Evolutionary conservation across 2,329 filamentous ascomycete species (phyloP).

Genomic region (Rutstroemia sp.): DNA sequence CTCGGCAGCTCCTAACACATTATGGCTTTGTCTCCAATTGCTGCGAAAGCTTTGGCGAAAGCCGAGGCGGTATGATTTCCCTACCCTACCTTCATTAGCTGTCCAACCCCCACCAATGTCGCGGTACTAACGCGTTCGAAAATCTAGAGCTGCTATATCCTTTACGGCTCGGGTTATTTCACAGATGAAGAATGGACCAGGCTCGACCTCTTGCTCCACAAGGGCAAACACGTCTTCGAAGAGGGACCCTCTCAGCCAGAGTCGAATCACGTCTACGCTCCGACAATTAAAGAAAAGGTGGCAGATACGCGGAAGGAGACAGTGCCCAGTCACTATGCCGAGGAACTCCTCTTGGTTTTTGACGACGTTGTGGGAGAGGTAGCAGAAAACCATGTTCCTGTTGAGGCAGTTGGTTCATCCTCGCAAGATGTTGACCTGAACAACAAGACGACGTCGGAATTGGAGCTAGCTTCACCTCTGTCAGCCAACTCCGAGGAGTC

Average conservation of each 20-base stretch:
- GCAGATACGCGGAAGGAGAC: neutral
- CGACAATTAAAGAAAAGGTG: no score
- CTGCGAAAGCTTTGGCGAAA: neutral
- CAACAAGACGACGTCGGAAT: neutral
- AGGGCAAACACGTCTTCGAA: conserved; percentile 25
- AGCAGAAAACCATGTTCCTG: neutral
- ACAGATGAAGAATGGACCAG: conserved; percentile 27
- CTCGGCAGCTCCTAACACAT: no score
- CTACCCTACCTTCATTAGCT: neutral
- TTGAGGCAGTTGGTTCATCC: neutral
- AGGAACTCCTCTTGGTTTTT: neutral
- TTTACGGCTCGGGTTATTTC: conserved; percentile 25
- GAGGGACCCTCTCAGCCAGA: conserved; percentile 12
- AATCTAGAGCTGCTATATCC: conserved; percentile 15
- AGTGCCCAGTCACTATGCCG: neutral
- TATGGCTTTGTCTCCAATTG: neutral
- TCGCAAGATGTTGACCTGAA: no score
- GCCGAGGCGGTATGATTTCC: neutral
- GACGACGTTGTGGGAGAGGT: neutral
- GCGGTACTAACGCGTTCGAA: neutral
- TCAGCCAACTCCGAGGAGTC: neutral
- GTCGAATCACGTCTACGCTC: neutral
- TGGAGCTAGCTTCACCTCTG: neutral
- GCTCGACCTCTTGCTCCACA: conserved; percentile 24
- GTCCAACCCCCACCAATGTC: no score